Conservation (phyloP, 345 rosid genomes). For the Clarkia xantiana region DNA sequence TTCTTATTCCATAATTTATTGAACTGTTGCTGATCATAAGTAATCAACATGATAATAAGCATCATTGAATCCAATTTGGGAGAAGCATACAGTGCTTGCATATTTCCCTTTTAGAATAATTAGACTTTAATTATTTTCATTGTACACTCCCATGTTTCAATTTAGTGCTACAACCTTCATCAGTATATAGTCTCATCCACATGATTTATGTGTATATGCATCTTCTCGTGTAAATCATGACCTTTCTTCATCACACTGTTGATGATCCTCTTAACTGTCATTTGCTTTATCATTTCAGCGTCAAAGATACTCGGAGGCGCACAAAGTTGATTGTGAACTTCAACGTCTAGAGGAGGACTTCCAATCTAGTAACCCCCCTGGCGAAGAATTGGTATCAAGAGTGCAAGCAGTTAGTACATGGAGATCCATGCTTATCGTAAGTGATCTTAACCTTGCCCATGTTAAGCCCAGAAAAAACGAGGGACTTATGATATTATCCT, state of each 20-base stretch:
- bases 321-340: slow-evolving; percentile 55
- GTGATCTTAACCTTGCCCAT: slow-evolving; percentile 15
- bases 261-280: background rate
- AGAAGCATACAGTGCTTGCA: too few relatives aligned
- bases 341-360: slow-evolving; percentile 53
- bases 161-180: too few relatives aligned
- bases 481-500: background rate
- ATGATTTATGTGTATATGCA: too few relatives aligned
- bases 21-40: too few relatives aligned
- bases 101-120: too few relatives aligned
- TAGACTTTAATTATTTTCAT: too few relatives aligned
- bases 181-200: too few relatives aligned
- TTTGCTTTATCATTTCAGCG: slow-evolving; percentile 39
- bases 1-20: slow-evolving; percentile 17
- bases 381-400: slow-evolving; percentile 41
- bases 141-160: too few relatives aligned
- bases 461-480: background rate
- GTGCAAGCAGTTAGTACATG: slow-evolving; percentile 55
- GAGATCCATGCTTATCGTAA: slow-evolving; percentile 68
- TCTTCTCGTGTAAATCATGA: too few relatives aligned
- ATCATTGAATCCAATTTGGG: too few relatives aligned
- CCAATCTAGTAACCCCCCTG: slow-evolving; percentile 19
- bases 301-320: slow-evolving; percentile 74
- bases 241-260: too few relatives aligned
- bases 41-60: too few relatives aligned